Percentiles rank a stretch among this genome's conserved stretches.
phyloP scores from a whole-genome alignment of 768 basidiomycete genomes.

The Kwoniella mangroviensis region DNA sequence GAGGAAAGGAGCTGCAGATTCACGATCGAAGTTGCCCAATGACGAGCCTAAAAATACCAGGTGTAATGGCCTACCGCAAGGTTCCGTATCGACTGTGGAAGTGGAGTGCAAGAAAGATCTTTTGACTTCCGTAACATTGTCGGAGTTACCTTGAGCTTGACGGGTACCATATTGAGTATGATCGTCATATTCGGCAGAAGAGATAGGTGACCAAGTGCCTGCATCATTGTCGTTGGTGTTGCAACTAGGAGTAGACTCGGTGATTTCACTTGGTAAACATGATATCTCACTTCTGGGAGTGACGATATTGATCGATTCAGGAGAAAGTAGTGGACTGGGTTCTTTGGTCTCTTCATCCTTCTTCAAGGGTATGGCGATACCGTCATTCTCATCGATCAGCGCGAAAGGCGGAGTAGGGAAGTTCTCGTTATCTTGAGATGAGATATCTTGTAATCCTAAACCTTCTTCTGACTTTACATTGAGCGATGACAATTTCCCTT shows the following conservation, averaged over 20 bases:
- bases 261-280: slow-evolving; percentile 22
- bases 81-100: background rate
- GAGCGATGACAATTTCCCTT: slow-evolving; percentile 64
- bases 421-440: background rate
- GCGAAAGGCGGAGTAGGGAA: background rate
- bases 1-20: slow-evolving; percentile 74
- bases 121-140: background rate
- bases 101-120: slow-evolving; percentile 1
- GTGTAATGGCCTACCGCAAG: slow-evolving; percentile 67
- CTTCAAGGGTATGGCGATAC: slow-evolving; percentile 5
- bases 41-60: slow-evolving; percentile 90
- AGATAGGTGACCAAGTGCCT: slow-evolving; percentile 30
- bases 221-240: slow-evolving; percentile 5
- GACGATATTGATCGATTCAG: slow-evolving; percentile 22
- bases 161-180: background rate
- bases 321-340: slow-evolving; percentile 21
- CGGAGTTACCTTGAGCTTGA: background rate
- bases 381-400: background rate
- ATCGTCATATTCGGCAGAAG: slow-evolving; percentile 1
- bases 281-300: slow-evolving; percentile 23
- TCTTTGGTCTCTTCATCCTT: slow-evolving; percentile 7
- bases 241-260: slow-evolving; percentile 13
- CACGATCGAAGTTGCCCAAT: slow-evolving; percentile 82
- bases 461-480: background rate
- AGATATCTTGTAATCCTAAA: background rate